A percentile compares a stretch with the other conserved stretches of the same genome.
phyloP scores from a whole-genome alignment of 2,329 filamentous ascomycete species.

The Truncatella angustata region DNA sequence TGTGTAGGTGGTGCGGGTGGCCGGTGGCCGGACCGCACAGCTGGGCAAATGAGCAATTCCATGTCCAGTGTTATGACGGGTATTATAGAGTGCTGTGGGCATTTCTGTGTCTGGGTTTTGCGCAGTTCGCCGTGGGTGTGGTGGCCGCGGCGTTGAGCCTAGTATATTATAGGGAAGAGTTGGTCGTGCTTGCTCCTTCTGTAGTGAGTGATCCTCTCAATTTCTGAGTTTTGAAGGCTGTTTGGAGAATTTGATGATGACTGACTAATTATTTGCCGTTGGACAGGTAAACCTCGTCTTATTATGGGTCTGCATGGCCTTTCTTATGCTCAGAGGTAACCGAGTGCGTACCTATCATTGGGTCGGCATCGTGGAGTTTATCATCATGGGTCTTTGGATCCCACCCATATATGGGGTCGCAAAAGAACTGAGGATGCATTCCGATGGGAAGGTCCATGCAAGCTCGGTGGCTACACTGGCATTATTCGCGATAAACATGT shows the following conservation, averaged over 20 bases:
- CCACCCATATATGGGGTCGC: conserved; percentile 25
- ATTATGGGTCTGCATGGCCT: conserved; percentile 30
- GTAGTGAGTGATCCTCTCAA: conserved; percentile 27
- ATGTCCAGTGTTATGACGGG: conserved; percentile 35
- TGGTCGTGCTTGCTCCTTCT: conserved; percentile 26
- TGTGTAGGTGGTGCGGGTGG: conserved; percentile 44
- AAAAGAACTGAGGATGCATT: conserved; percentile 9
- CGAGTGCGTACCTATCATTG: conserved; percentile 37
- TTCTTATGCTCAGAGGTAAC: conserved; percentile 33
- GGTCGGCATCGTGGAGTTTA: conserved; percentile 34
- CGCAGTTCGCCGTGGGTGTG: conserved; percentile 35
- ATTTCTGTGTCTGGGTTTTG: conserved; percentile 36
- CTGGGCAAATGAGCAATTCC: conserved; percentile 38
- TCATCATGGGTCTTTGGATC: conserved; percentile 32
- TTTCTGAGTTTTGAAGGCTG: background rate
- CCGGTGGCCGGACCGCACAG: conserved; percentile 31
- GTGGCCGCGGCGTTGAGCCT: conserved; percentile 36
- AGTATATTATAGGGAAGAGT: conserved; percentile 31
- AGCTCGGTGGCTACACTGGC: conserved; percentile 29
- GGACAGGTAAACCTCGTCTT: conserved; percentile 36
- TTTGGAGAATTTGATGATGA: background rate
- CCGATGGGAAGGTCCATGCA: conserved; percentile 10
- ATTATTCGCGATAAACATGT: conserved; percentile 38
- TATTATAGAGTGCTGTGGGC: conserved; percentile 35
- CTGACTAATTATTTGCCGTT: background rate